Conservation (phyloP, 177 flowering plant genomes). For the Tripterygium wilfordii region DNA sequence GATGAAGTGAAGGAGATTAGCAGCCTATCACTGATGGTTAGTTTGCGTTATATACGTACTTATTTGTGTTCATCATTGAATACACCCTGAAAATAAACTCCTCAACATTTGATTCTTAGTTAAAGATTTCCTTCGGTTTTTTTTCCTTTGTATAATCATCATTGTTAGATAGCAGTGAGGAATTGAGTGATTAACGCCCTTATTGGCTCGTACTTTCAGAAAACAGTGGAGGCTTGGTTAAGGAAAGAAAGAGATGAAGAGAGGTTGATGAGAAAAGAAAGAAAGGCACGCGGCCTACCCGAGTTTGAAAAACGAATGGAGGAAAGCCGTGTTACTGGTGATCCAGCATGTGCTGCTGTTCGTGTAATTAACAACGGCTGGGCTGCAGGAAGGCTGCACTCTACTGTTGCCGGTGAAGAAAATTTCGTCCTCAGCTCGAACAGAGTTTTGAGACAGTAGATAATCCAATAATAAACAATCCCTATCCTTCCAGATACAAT, state of each 20-base stretch:
- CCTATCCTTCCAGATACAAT: too few species aligned
- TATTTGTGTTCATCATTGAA: too few species aligned
- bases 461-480: too few species aligned
- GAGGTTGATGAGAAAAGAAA: constrained; percentile 68
- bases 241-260: constrained; percentile 94
- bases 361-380: constrained; percentile 87
- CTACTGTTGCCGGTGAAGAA: constrained; percentile 88
- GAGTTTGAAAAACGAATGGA: constrained; percentile 54
- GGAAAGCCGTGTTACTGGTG: constrained; percentile 69
- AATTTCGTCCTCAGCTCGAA: constrained; percentile 78
- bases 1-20: constrained; percentile 56
- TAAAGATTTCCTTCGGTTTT: too few species aligned
- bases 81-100: too few species aligned
- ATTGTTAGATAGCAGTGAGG: too few species aligned
- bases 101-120: too few species aligned
- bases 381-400: constrained; percentile 88
- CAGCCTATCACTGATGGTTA: constrained; percentile 82
- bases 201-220: constrained; percentile 33
- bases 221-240: constrained; percentile 95
- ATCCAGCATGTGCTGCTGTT: constrained; percentile 48
- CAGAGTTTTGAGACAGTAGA: constrained; percentile 63
- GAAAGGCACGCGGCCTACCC: constrained; percentile 64
- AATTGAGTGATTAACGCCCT: background rate
- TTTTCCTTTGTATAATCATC: too few species aligned
- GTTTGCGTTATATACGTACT: too few species aligned